Percentiles rank a stretch among this genome's conserved stretches.
phyloP scores from a whole-genome alignment of 2,329 filamentous ascomycete species.

The Trichothecium roseum region DNA sequence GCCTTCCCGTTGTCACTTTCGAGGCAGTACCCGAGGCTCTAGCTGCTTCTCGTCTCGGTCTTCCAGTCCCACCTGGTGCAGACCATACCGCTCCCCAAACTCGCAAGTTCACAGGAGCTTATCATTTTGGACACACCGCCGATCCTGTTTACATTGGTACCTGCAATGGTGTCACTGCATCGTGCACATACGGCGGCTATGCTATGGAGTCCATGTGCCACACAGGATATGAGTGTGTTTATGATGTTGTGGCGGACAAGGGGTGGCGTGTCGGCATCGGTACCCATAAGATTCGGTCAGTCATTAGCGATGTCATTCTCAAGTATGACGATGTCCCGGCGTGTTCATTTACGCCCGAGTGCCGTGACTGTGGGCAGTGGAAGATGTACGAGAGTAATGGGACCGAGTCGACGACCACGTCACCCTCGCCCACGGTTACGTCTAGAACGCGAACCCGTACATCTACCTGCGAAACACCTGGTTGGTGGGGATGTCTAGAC shows the following conservation, averaged over 20 bases:
- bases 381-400: conserved; percentile 92
- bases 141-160: conserved; percentile 92
- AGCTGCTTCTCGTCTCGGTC: conserved; percentile 70
- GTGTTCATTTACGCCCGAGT: conserved; percentile 68
- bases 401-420: conserved; percentile 62
- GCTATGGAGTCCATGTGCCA: conserved; percentile 92
- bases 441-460: conserved; percentile 67
- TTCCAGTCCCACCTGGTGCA: conserved; percentile 73
- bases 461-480: conserved; percentile 79
- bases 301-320: conserved; percentile 79
- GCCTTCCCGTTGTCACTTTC: conserved; percentile 82
- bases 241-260: conserved; percentile 84
- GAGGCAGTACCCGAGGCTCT: conserved; percentile 88
- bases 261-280: conserved; percentile 88
- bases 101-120: conserved; percentile 64
- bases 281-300: conserved; percentile 80
- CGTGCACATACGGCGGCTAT: conserved; percentile 86
- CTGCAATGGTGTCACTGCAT: conserved; percentile 81
- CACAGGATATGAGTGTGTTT: conserved; percentile 76
- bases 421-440: conserved; percentile 42
- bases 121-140: conserved; percentile 90
- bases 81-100: conserved; percentile 62
- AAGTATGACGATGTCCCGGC: conserved; percentile 72
- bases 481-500: conserved; percentile 78
- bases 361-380: conserved; percentile 85